phyloP scores from a whole-genome alignment of 1,139 yeast species.

The Yamadazyma blattariae region DNA sequence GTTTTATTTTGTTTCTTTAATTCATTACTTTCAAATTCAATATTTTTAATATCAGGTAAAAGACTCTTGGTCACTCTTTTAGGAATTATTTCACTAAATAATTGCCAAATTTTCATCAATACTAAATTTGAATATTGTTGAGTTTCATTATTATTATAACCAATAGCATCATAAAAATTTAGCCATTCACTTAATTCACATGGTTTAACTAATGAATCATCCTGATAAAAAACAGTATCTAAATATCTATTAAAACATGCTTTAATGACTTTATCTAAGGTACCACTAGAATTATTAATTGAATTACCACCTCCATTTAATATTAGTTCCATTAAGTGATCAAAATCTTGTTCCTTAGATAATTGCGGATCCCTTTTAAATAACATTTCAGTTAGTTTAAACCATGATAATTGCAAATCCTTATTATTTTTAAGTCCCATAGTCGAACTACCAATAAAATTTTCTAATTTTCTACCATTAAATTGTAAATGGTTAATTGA shows the following conservation, averaged over 20 bases:
- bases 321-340: conserved; percentile 31
- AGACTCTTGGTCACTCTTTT: conserved; percentile 22
- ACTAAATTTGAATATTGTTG: conserved; percentile 56
- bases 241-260: conserved; percentile 73
- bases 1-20: conserved; percentile 28
- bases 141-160: conserved; percentile 40
- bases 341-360: conserved; percentile 47
- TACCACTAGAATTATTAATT: conserved; percentile 41
- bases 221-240: conserved; percentile 54
- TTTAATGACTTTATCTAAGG: conserved; percentile 61
- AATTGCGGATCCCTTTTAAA: conserved; percentile 50
- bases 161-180: conserved; percentile 57
- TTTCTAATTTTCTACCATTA: conserved; percentile 29
- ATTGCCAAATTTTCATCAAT: conserved; percentile 60
- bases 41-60: conserved; percentile 35
- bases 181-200: conserved; percentile 74
- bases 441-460: neutral
- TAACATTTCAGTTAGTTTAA: conserved; percentile 49
- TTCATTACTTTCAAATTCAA: conserved; percentile 45
- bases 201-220: conserved; percentile 63
- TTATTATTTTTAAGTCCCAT: conserved; percentile 22
- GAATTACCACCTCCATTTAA: conserved; percentile 39
- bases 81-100: conserved; percentile 61
- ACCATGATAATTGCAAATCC: conserved; percentile 63
- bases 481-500: conserved; percentile 85